Conservation (phyloP, 2,329 filamentous ascomycete species). For the Corynespora cassiicola region DNA sequence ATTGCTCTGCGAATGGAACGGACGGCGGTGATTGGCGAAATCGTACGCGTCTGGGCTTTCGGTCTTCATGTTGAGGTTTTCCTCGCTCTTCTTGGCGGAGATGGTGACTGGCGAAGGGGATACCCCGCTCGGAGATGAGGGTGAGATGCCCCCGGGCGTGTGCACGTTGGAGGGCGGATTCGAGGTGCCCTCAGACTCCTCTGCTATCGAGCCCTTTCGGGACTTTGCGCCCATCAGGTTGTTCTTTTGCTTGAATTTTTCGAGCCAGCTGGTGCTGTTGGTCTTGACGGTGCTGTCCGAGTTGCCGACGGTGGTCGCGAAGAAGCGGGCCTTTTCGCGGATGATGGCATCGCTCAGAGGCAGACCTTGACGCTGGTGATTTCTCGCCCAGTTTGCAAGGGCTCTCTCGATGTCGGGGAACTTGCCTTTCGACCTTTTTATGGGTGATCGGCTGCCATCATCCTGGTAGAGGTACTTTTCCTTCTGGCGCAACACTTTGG, state of each 20-base stretch:
- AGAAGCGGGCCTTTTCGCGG: conserved; percentile 81
- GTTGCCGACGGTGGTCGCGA: conserved; percentile 75
- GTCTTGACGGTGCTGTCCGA: conserved; percentile 75
- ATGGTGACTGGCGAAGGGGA: conserved; percentile 73
- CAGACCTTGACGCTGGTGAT: conserved; percentile 77
- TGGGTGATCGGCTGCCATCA: conserved; percentile 78
- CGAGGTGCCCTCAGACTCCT: conserved; percentile 71
- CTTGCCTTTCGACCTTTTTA: conserved; percentile 84
- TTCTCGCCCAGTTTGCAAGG: conserved; percentile 84
- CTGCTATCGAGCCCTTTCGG: conserved; percentile 63
- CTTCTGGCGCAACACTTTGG: conserved; percentile 92
- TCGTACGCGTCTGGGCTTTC: conserved; percentile 66
- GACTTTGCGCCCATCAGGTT: conserved; percentile 62
- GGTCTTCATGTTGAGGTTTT: conserved; percentile 68
- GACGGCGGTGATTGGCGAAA: conserved; percentile 66
- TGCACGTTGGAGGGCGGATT: conserved; percentile 64
- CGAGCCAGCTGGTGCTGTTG: conserved; percentile 80
- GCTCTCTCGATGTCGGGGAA: conserved; percentile 91
- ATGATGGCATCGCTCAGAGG: conserved; percentile 81
- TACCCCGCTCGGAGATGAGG: conserved; percentile 72
- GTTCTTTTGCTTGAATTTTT: conserved; percentile 95
- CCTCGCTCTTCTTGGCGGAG: conserved; percentile 69
- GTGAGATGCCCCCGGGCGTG: conserved; percentile 72
- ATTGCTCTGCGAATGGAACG: conserved; percentile 69
- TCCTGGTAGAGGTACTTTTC: conserved; percentile 90